Conservation (phyloP, 768 basidiomycete species). For the Kwoniella newhampshirensis region DNA sequence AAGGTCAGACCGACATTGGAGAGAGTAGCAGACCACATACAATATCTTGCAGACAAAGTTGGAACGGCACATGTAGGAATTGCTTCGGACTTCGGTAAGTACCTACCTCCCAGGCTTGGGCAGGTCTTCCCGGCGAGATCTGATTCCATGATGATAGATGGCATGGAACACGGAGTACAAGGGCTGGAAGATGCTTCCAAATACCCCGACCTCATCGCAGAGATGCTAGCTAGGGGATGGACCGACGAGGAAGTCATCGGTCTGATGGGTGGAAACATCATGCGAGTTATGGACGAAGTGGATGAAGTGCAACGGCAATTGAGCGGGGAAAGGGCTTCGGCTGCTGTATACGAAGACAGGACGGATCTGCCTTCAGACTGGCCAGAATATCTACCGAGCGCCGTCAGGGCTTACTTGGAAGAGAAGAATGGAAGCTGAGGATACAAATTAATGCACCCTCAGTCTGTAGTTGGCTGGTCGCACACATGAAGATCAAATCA, state of each 20-base stretch:
- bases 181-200: conserved; percentile 31
- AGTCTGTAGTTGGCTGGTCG: neutral
- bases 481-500: neutral
- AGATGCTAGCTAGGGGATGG: conserved; percentile 31
- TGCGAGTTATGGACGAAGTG: conserved; percentile 26
- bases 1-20: conserved; percentile 17
- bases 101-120: neutral
- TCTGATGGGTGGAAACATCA: conserved; percentile 30
- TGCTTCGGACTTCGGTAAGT: conserved; percentile 26
- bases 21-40: conserved; percentile 30
- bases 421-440: neutral
- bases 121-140: too few species aligned
- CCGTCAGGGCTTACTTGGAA: neutral
- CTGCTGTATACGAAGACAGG: conserved; percentile 24
- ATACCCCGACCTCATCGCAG: conserved; percentile 28
- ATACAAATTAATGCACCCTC: neutral
- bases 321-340: conserved; percentile 6
- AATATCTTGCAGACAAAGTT: conserved; percentile 20
- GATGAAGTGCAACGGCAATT: conserved; percentile 12
- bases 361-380: conserved; percentile 30
- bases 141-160: too few species aligned
- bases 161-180: conserved; percentile 19
- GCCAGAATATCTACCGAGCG: conserved; percentile 2
- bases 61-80: conserved; percentile 29
- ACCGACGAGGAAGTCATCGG: conserved; percentile 27